Conservation (phyloP, 352 stramenopile species). For the Stramenopiles sp. region DNA sequence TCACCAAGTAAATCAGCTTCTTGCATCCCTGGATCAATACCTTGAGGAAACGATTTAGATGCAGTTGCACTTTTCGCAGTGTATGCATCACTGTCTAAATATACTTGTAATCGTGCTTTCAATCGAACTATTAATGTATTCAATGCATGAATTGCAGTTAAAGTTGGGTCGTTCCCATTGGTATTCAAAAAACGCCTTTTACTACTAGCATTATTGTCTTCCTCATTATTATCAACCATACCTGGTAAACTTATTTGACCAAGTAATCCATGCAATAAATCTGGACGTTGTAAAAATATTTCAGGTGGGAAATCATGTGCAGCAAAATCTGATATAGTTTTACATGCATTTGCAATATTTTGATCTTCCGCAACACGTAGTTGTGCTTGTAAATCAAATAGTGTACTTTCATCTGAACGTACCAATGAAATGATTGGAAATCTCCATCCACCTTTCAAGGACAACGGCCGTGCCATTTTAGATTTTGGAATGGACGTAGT, state of each 20-base stretch:
- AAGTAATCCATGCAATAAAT: background rate
- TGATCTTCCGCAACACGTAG: background rate
- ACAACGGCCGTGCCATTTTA: background rate
- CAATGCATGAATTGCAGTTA: background rate
- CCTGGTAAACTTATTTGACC: background rate
- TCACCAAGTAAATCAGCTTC: background rate
- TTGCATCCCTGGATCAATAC: background rate
- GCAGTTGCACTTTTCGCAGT: background rate
- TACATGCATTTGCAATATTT: background rate
- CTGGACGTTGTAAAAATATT: background rate
- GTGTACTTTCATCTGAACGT: background rate
- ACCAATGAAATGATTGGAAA: background rate
- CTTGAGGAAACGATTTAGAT: background rate
- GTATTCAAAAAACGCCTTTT: no score
- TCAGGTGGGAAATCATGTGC: background rate
- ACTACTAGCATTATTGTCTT: background rate
- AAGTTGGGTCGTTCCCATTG: background rate
- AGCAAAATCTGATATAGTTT: background rate
- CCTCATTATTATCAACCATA: background rate
- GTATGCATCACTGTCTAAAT: background rate
- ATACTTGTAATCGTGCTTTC: background rate
- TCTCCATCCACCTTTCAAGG: background rate
- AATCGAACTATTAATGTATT: background rate
- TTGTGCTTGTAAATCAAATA: background rate
- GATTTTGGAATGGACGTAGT: background rate